Conservation (phyloP, 2,329 filamentous ascomycete genomes). For the Sordariomycetes sp. region DNA sequence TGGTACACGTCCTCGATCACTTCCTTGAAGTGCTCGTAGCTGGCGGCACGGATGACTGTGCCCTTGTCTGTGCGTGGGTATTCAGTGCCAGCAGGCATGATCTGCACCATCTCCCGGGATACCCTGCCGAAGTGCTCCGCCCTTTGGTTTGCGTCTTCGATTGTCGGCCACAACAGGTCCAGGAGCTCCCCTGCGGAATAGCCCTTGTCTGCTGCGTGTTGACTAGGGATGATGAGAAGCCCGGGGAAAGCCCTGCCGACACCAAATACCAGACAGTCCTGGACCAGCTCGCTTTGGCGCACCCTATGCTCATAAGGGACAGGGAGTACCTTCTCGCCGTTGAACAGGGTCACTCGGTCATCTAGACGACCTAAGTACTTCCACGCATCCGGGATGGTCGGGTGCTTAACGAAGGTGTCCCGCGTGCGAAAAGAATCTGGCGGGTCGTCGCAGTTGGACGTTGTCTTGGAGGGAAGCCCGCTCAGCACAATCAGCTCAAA, state of each 20-base stretch:
- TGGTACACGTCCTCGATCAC: slow-evolving; percentile 31
- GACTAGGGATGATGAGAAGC: slow-evolving; percentile 40
- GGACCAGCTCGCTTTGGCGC: slow-evolving; percentile 39
- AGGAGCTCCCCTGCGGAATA: slow-evolving; percentile 32
- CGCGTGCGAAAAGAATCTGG: slow-evolving; percentile 32
- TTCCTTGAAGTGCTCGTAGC: slow-evolving; percentile 31
- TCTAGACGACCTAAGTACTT: slow-evolving; percentile 35
- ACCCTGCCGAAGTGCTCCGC: slow-evolving; percentile 44
- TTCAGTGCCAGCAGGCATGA: slow-evolving; percentile 31
- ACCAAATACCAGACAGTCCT: slow-evolving; percentile 50
- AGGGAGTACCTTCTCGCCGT: slow-evolving; percentile 39
- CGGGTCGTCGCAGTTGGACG: slow-evolving; percentile 23
- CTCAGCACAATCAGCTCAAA: slow-evolving; percentile 27
- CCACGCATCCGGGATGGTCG: slow-evolving; percentile 29
- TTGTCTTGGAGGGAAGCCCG: slow-evolving; percentile 25
- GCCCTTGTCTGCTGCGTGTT: slow-evolving; percentile 26
- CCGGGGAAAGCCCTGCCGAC: slow-evolving; percentile 42
- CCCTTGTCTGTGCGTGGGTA: slow-evolving; percentile 44
- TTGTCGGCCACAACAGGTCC: slow-evolving; percentile 34
- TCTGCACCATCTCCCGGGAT: slow-evolving; percentile 39
- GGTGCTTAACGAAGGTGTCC: slow-evolving; percentile 33
- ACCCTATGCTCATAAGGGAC: slow-evolving; percentile 42
- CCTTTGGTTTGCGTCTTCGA: slow-evolving; percentile 39
- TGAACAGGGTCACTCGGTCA: slow-evolving; percentile 33
- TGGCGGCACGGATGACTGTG: slow-evolving; percentile 38